Conservation (phyloP, 805 yeast genomes). For the Candida fluviatilis region DNA sequence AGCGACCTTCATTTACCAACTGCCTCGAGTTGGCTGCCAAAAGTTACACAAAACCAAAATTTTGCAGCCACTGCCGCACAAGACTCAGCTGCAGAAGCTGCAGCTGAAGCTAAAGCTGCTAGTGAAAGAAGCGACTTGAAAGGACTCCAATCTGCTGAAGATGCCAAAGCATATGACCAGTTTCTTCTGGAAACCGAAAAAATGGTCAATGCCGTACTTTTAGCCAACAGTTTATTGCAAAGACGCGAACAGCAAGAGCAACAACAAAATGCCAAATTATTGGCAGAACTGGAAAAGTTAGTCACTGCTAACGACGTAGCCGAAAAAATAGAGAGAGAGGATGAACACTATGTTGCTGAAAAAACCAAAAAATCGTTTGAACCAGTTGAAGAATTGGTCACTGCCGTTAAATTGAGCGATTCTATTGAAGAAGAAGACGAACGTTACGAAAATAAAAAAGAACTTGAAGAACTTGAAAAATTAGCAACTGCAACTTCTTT, state of each 20-base stretch:
- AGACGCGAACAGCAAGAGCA: not conserved
- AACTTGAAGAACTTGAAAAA: not conserved
- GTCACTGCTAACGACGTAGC: not conserved
- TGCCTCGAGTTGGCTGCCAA: not conserved
- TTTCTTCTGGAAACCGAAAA: slow-evolving; percentile 3
- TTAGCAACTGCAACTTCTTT: slow-evolving; percentile 1
- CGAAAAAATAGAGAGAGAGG: not conserved
- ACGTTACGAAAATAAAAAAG: slow-evolving; percentile 2
- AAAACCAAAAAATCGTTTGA: slow-evolving; percentile 1
- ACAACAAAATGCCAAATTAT: not conserved
- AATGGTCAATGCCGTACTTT: not conserved
- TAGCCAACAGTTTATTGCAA: not conserved
- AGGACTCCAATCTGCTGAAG: too few relatives aligned
- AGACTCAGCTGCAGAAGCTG: not conserved
- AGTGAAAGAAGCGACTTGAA: not conserved
- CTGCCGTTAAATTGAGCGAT: not conserved
- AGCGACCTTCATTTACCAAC: not conserved
- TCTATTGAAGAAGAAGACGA: not conserved
- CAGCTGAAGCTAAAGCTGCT: not conserved
- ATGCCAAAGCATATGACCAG: too few relatives aligned
- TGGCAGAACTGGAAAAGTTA: slow-evolving; percentile 2
- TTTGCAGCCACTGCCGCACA: not conserved
- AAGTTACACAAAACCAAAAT: not conserved
- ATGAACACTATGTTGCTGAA: not conserved
- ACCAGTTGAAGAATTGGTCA: slow-evolving; percentile 1